A percentile compares a stretch with the other conserved stretches of the same genome.
Conservation (phyloP, 768 basidiomycete genomes). For the Suillus clintonianus region DNA sequence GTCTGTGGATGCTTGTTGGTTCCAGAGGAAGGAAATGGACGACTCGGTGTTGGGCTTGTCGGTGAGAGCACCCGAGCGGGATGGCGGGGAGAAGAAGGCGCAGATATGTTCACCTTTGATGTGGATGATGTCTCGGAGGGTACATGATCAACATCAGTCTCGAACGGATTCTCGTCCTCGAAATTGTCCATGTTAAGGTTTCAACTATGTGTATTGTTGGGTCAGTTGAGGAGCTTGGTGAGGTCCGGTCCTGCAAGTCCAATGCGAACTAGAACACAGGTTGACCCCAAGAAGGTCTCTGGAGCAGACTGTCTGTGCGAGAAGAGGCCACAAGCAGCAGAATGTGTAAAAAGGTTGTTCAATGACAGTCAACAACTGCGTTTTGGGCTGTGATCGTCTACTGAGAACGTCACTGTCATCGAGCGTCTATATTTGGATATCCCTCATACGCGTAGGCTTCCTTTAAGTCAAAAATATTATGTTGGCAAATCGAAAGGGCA, state of each 20-base stretch:
- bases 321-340: too few species aligned
- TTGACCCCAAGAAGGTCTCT: neutral
- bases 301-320: neutral
- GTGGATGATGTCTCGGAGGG: constrained; percentile 39
- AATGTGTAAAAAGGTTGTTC: neutral
- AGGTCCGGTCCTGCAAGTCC: neutral
- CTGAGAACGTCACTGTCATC: constrained; percentile 8
- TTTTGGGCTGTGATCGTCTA: neutral
- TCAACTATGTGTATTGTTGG: neutral
- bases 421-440: constrained; percentile 27
- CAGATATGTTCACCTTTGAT: constrained; percentile 41
- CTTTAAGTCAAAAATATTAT: neutral
- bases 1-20: constrained; percentile 53
- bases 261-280: neutral
- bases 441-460: neutral
- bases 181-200: constrained; percentile 36
- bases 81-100: constrained; percentile 57
- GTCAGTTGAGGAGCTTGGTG: neutral
- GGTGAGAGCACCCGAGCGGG: constrained; percentile 51
- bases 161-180: constrained; percentile 72
- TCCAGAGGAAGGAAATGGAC: constrained; percentile 54
- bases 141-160: constrained; percentile 40
- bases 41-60: constrained; percentile 40
- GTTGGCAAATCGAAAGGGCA: neutral
- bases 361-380: neutral